These are phyloP conservation scores for Diaporthe sp. DNA, from an alignment of 2,329 filamentous ascomycete species.

Conservation along the genomic window DNA sequence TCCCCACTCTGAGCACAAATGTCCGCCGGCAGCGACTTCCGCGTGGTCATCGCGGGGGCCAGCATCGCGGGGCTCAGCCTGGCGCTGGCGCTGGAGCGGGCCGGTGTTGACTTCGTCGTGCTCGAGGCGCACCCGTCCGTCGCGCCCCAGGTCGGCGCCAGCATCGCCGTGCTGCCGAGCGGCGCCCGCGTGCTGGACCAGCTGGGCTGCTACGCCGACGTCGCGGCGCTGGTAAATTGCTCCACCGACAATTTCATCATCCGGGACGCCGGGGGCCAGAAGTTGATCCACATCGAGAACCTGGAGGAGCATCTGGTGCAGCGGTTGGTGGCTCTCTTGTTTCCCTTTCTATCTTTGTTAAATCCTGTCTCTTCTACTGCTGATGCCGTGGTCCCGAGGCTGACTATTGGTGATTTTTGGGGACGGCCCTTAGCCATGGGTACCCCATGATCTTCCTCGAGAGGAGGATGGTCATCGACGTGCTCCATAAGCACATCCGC, in stretches of 20 bases:
- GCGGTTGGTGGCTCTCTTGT: conserved; percentile 1
- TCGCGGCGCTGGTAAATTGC: conserved; percentile 26
- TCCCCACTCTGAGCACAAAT: neutral
- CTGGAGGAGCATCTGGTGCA: conserved; percentile 31
- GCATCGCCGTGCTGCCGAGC: conserved; percentile 60
- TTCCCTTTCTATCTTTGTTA: no score
- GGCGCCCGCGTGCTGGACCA: conserved; percentile 64
- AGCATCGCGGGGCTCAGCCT: conserved; percentile 62
- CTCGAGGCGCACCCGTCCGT: conserved; percentile 60
- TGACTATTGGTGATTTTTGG: neutral
- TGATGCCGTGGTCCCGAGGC: neutral
- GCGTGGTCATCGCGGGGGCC: conserved; percentile 63
- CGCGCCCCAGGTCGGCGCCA: conserved; percentile 62
- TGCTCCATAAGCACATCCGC: conserved; percentile 51
- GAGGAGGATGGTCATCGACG: conserved; percentile 51
- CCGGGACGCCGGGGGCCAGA: conserved; percentile 10
- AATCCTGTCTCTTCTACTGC: no score
- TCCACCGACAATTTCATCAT: conserved; percentile 31
- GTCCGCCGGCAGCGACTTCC: neutral
- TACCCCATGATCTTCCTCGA: conserved; percentile 55
- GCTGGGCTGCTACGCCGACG: conserved; percentile 54
- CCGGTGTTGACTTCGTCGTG: conserved; percentile 62
- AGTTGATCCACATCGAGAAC: neutral
- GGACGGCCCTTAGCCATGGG: conserved; percentile 44
- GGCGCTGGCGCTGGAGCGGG: conserved; percentile 57